phyloP scores from a whole-genome alignment of 768 basidiomycete species.

The Suillus spraguei region DNA sequence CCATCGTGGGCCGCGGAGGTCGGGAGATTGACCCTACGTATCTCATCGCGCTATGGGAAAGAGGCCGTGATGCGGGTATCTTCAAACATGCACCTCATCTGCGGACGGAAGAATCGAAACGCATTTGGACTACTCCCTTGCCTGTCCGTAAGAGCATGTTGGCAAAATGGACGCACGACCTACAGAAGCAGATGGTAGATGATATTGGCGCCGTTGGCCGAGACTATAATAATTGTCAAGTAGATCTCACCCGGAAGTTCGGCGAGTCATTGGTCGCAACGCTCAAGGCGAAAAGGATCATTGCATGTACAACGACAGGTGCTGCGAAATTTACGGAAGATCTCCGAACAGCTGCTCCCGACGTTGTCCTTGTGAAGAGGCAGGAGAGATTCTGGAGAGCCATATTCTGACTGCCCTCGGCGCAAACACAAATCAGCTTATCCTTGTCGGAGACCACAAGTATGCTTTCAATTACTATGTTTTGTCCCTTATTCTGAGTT shows the following conservation, averaged over 20 bases:
- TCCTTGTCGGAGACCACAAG: constrained; percentile 70
- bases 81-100: constrained; percentile 31
- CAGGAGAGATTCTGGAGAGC: constrained; percentile 66
- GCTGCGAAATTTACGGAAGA: constrained; percentile 56
- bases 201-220: constrained; percentile 30
- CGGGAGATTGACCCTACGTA: constrained; percentile 36
- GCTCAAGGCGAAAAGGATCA: constrained; percentile 48
- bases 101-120: constrained; percentile 7
- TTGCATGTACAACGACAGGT: constrained; percentile 65
- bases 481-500: background rate
- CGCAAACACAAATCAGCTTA: constrained; percentile 44
- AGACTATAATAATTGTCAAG: constrained; percentile 40
- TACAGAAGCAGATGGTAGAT: constrained; percentile 36
- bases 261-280: constrained; percentile 33
- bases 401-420: constrained; percentile 60
- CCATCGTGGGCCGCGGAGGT: constrained; percentile 40
- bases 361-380: constrained; percentile 62
- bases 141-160: constrained; percentile 25
- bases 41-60: constrained; percentile 45
- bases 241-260: constrained; percentile 34
- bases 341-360: constrained; percentile 46
- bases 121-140: constrained; percentile 39
- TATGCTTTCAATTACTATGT: constrained; percentile 31
- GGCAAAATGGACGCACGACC: constrained; percentile 33
- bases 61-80: constrained; percentile 42